These are phyloP conservation scores for Hirsutella minnesotensis DNA, from an alignment of 2,329 filamentous ascomycete species.

Conservation along the genomic window DNA sequence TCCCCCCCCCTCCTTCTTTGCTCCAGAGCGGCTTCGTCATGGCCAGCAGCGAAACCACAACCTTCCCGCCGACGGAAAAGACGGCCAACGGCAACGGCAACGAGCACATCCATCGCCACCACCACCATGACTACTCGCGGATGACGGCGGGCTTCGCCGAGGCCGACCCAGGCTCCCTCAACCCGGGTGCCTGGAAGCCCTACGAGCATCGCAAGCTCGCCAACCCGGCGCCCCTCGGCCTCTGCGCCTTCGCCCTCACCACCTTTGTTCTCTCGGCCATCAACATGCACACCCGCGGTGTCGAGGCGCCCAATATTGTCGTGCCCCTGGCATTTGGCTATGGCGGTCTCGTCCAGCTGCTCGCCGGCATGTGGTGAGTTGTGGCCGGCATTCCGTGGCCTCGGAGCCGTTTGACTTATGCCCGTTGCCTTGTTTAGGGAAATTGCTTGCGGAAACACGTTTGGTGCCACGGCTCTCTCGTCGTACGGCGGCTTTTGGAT, in stretches of 20 bases:
- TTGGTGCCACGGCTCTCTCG: slow-evolving; percentile 69
- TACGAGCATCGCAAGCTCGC: slow-evolving; percentile 59
- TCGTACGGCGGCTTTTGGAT: slow-evolving; percentile 84
- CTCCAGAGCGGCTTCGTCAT: slow-evolving; percentile 1
- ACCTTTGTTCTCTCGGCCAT: slow-evolving; percentile 68
- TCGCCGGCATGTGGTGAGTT: slow-evolving; percentile 77
- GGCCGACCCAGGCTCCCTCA: slow-evolving; percentile 61
- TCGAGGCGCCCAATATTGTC: slow-evolving; percentile 52
- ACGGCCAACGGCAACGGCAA: slow-evolving; percentile 4
- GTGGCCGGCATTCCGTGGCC: not conserved
- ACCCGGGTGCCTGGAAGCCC: slow-evolving; percentile 56
- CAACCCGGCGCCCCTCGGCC: slow-evolving; percentile 68
- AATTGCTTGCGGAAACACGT: slow-evolving; percentile 80
- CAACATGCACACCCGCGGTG: slow-evolving; percentile 54
- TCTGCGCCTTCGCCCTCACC: slow-evolving; percentile 69
- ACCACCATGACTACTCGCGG: slow-evolving; percentile 14
- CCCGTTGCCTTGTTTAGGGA: slow-evolving; percentile 44
- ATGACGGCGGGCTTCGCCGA: slow-evolving; percentile 13
- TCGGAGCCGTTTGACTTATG: not conserved
- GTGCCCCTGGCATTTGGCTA: slow-evolving; percentile 61
- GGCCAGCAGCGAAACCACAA: slow-evolving; percentile 5
- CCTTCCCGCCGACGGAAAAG: slow-evolving; percentile 7
- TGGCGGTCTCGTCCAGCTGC: slow-evolving; percentile 65
- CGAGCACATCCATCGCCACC: slow-evolving; percentile 9
- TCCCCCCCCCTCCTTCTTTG: not conserved